Percentiles rank a stretch among this genome's conserved stretches.
Evolutionary conservation across 2,329 filamentous ascomycete species (phyloP).

Genomic region (Incumbomyces lentus): DNA sequence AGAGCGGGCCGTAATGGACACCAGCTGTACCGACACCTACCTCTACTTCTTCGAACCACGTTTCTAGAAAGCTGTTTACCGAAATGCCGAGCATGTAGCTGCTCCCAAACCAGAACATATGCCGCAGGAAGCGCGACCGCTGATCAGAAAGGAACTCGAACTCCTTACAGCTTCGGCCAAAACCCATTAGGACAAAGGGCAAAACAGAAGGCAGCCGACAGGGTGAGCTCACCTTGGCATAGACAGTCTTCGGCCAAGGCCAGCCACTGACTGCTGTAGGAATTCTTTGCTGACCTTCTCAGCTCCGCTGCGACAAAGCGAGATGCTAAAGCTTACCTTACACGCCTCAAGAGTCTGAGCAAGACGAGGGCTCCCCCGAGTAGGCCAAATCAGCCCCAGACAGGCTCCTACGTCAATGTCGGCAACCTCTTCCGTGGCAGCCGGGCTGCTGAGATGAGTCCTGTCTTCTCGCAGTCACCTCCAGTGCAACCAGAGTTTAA

Average conservation of each 20-base stretch:
- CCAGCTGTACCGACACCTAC: background rate
- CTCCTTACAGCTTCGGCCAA: too few relatives aligned
- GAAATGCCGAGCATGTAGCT: too few relatives aligned
- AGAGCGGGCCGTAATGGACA: conserved; percentile 3
- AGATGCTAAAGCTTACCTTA: conserved; percentile 83
- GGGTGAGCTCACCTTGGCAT: conserved; percentile 22
- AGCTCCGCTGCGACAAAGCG: conserved; percentile 84
- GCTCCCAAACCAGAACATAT: too few relatives aligned
- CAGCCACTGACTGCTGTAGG: conserved; percentile 36
- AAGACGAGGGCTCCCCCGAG: conserved; percentile 12
- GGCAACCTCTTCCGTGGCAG: conserved; percentile 51
- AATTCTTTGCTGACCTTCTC: conserved; percentile 77
- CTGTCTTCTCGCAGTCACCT: conserved; percentile 47
- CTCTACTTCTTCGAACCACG: background rate
- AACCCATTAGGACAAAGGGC: conserved; percentile 27
- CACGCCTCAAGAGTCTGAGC: conserved; percentile 57
- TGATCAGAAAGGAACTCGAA: too few relatives aligned
- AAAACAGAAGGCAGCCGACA: conserved; percentile 35
- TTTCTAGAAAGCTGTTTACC: background rate
- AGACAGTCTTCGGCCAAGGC: conserved; percentile 9
- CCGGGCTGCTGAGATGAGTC: conserved; percentile 47
- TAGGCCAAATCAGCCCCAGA: conserved; percentile 13
- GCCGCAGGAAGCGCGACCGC: too few relatives aligned
- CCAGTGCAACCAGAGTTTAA: conserved; percentile 27
- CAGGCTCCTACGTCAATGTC: conserved; percentile 30